A percentile compares a stretch with the other conserved stretches of the same genome.
Conservation (phyloP, 306 rosid species). For the Vicia villosa region DNA sequence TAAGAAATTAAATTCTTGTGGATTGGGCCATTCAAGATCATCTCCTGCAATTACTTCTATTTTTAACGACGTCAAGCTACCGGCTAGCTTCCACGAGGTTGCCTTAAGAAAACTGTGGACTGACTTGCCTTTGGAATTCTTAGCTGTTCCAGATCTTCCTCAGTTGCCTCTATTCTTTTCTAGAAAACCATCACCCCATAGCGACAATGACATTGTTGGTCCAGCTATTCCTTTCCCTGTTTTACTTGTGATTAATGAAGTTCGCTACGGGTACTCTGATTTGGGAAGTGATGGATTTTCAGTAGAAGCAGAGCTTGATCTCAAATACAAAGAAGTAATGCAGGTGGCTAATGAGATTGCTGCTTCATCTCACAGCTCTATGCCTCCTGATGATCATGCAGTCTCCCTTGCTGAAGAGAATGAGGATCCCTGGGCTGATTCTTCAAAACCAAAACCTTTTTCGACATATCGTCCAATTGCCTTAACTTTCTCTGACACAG, state of each 20-base stretch:
- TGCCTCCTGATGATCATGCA: slow-evolving; percentile 31
- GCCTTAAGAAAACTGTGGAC: slow-evolving; percentile 66
- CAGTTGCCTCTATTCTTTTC: slow-evolving; percentile 76
- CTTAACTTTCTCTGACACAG: slow-evolving; percentile 25
- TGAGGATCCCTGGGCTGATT: slow-evolving; percentile 44
- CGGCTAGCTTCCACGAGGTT: slow-evolving; percentile 60
- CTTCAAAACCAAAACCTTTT: slow-evolving; percentile 48
- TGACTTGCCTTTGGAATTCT: slow-evolving; percentile 57
- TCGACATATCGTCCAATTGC: slow-evolving; percentile 46
- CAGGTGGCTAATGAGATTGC: slow-evolving; percentile 49
- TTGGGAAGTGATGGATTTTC: slow-evolving; percentile 48
- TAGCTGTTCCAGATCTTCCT: slow-evolving; percentile 55
- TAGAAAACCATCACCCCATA: slow-evolving; percentile 54
- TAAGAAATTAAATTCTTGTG: slow-evolving; percentile 64
- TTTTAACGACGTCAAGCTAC: slow-evolving; percentile 63
- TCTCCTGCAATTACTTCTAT: slow-evolving; percentile 48
- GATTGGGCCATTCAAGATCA: slow-evolving; percentile 55
- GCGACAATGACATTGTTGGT: slow-evolving; percentile 62
- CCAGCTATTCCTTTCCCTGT: slow-evolving; percentile 73
- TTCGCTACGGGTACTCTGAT: slow-evolving; percentile 45
- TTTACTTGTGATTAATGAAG: slow-evolving; percentile 58
- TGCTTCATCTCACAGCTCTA: slow-evolving; percentile 30
- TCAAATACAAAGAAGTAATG: slow-evolving; percentile 50
- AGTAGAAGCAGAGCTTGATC: slow-evolving; percentile 45
- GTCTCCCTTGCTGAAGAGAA: slow-evolving; percentile 56